A percentile compares a stretch with the other conserved stretches of the same genome.
Conservation (phyloP, 768 basidiomycete genomes). For the Epithele typhae region DNA sequence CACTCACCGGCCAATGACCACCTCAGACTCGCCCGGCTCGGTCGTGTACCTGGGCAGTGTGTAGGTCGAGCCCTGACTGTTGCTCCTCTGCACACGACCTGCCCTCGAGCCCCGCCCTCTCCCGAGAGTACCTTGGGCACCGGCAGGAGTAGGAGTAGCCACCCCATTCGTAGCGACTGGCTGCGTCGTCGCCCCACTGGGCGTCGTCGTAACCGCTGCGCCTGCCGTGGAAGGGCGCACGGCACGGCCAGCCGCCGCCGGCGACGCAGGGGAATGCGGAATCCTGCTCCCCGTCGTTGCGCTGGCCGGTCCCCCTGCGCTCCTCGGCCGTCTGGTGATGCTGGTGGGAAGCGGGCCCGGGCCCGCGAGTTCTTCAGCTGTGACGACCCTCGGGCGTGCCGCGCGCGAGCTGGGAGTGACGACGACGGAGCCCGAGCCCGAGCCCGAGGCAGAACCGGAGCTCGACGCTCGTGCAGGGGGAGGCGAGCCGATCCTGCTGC, state of each 20-base stretch:
- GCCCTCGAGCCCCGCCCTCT: background rate
- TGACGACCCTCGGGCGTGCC: background rate
- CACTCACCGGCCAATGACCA: slow-evolving; percentile 57
- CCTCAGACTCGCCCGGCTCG: slow-evolving; percentile 78
- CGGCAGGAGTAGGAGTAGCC: no score
- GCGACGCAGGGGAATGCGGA: background rate
- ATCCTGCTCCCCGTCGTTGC: background rate
- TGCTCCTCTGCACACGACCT: slow-evolving; percentile 8
- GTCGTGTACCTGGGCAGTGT: slow-evolving; percentile 79
- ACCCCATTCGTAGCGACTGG: no score
- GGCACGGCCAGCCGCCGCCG: background rate
- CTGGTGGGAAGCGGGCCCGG: background rate
- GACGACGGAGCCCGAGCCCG: slow-evolving; percentile 59
- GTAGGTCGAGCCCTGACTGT: slow-evolving; percentile 70
- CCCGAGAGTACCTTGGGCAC: background rate
- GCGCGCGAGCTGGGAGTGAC: no score
- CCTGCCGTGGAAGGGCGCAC: background rate
- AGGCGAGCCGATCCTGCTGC: no score
- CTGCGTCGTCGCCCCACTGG: no score
- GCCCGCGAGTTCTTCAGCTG: slow-evolving; percentile 1
- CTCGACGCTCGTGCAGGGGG: no score
- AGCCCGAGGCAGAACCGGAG: no score
- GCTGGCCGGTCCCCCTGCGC: background rate
- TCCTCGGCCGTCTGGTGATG: background rate
- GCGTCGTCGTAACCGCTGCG: no score